Base-by-base conservation (phyloP, 2,329 filamentous ascomycete species). In the Allantophomopsis lycopodina region DNA sequence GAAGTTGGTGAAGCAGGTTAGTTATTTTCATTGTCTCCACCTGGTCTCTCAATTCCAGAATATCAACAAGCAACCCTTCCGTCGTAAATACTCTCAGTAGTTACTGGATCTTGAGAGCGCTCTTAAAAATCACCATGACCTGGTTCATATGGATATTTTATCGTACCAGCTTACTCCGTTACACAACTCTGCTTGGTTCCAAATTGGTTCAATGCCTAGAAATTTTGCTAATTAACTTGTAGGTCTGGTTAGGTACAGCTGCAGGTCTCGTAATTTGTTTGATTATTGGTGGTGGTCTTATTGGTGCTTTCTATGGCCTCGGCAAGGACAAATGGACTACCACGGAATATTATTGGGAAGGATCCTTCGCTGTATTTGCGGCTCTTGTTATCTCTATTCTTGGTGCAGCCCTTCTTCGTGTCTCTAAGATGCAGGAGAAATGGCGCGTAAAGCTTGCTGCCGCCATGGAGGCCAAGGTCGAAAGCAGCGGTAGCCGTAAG, bases 381-480 rank as follows among this genome's bases (percentile, higher is more conserved):
- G 69, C 76, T 14, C 48, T 91, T 48, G 86, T 94, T 61, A 91
- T 94, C 60, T 82, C 82, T 30, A 50, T 86, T 44, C 80, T 93
- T 65, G 86, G 86, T 20, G 79, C 77, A 23, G 84, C 83, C 4
- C 72, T 94, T 21, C 73, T 94, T 7, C 79, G 86, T 18, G 71
- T 94, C 40, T 81, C 77, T 44, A 91, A 89, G 60, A 72, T 91
- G 58, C 83, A 87, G 56, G 78, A 82, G 45, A 91, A 91, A 60
- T 94, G 86, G 87, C 73, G 77, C n/a, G 64, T 80, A 50, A 91
- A 91, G 71, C 73, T 94, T 17, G 73, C 79, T 14, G 73, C 73
- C 50, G 75, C 82, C 2, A 60, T 91, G 21, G 75, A 83, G 48
- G 46, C 65, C 42, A 57, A 56, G 32, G 64, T 69, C 13, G 64